Conservation (phyloP, 2,329 filamentous ascomycete species). For the Penicillium sp. region DNA sequence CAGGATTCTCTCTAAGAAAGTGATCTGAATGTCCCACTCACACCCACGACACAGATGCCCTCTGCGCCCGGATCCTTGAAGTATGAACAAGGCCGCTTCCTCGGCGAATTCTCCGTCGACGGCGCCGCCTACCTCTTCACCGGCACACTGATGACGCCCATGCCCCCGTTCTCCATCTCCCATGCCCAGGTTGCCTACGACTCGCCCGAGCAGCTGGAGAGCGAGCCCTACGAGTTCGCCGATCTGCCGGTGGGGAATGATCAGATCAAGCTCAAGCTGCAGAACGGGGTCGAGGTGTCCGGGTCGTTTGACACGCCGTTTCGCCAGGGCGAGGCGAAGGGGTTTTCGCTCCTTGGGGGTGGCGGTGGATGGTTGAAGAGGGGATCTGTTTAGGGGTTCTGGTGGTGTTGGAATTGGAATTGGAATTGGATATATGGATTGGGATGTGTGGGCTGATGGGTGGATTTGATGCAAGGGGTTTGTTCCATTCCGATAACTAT, state of each 20-base stretch:
- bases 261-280: conserved; percentile 7
- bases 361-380: conserved; percentile 9
- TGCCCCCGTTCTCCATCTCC: conserved; percentile 8
- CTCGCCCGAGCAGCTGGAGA: conserved; percentile 7
- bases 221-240: conserved; percentile 7
- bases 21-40: too few relatives aligned
- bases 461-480: too few relatives aligned
- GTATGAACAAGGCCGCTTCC: not conserved
- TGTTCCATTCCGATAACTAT: too few relatives aligned
- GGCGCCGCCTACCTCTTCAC: conserved; percentile 10
- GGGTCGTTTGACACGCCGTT: conserved; percentile 12
- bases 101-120: conserved; percentile 6
- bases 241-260: conserved; percentile 7
- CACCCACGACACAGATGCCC: not conserved
- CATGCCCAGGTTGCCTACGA: conserved; percentile 10
- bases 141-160: conserved; percentile 4
- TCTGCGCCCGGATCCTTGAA: not conserved
- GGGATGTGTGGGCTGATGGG: too few relatives aligned
- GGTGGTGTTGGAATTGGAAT: not conserved
- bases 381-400: not conserved
- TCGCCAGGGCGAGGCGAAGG: conserved; percentile 7
- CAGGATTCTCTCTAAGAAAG: too few relatives aligned
- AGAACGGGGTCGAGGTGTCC: conserved; percentile 9
- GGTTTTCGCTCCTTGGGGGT: conserved; percentile 2
- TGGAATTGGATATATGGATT: not conserved